Conservation (phyloP, 148 eudicot species). For the Cornus florida region DNA sequence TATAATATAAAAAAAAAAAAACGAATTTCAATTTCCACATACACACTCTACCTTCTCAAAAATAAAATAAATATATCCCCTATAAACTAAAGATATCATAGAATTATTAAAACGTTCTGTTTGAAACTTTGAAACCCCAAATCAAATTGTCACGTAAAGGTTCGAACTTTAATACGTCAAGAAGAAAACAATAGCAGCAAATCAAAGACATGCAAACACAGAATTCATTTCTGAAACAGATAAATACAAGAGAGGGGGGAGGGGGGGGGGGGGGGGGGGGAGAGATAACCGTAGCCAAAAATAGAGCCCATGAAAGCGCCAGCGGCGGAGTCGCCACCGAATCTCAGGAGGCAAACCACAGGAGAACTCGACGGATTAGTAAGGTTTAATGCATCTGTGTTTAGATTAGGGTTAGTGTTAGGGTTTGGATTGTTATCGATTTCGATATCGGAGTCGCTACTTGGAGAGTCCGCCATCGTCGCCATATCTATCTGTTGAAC, state of each 20-base stretch:
- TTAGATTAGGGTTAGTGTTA: slow-evolving; percentile 26
- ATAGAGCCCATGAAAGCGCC: slow-evolving; percentile 87
- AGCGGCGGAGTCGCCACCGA: slow-evolving; percentile 68
- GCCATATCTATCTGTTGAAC: slow-evolving; percentile 20
- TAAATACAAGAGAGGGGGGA: background rate
- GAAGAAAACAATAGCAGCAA: background rate
- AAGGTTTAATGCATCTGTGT: slow-evolving; percentile 20
- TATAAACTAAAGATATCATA: background rate
- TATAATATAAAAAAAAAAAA: no score
- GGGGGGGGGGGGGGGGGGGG: no score
- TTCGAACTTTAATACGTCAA: background rate
- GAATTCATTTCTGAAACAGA: background rate
- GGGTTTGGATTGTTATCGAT: slow-evolving; percentile 29
- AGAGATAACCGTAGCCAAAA: slow-evolving; percentile 68
- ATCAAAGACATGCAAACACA: background rate
- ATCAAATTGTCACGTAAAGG: background rate
- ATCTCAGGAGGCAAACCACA: slow-evolving; percentile 57
- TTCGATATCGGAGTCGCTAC: slow-evolving; percentile 34
- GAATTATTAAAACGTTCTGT: no score
- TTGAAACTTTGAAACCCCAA: background rate
- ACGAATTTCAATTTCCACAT: no score
- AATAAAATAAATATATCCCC: background rate
- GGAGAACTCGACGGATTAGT: slow-evolving; percentile 40
- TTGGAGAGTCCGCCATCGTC: slow-evolving; percentile 41
- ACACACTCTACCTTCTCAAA: background rate